Evolutionary conservation across 2,329 filamentous ascomycete genomes (phyloP).

Genomic region (Scytalidium sp.): DNA sequence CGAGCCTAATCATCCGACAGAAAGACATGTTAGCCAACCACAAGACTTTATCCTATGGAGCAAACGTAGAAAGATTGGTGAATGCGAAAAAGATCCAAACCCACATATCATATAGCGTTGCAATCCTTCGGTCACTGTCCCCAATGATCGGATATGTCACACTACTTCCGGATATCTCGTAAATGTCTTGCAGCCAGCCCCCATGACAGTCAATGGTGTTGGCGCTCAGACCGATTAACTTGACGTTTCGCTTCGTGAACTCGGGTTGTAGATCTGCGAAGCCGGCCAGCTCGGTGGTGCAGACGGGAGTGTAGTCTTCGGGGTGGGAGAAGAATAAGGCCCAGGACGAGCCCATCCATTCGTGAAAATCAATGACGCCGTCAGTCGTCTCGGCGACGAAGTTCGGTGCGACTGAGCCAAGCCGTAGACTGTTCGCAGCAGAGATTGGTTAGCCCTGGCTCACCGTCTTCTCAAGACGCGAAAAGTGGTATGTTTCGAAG

Average conservation of each 20-base stretch:
- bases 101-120: slow-evolving; percentile 74
- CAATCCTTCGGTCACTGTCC: slow-evolving; percentile 72
- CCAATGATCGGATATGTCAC: slow-evolving; percentile 75
- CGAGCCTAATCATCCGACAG: no score
- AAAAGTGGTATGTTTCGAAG: not conserved
- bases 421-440: slow-evolving; percentile 13
- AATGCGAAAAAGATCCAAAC: slow-evolving; percentile 23
- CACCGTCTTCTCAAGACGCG: not conserved
- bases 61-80: no score
- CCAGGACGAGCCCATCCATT: slow-evolving; percentile 69
- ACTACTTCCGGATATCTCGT: slow-evolving; percentile 66
- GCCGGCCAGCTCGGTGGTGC: slow-evolving; percentile 61
- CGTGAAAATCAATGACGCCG: slow-evolving; percentile 66
- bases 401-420: slow-evolving; percentile 51
- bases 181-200: slow-evolving; percentile 84
- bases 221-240: slow-evolving; percentile 69
- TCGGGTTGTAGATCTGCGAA: slow-evolving; percentile 62
- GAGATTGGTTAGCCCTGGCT: not conserved
- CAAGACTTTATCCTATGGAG: no score
- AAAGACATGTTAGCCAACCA: no score
- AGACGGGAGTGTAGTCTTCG: slow-evolving; percentile 51
- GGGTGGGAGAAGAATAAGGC: slow-evolving; percentile 70
- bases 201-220: slow-evolving; percentile 79
- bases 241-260: slow-evolving; percentile 58
- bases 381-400: slow-evolving; percentile 65